Conservation (phyloP, 1,284 basidiomycete species). For the Melampsora larici-populina region DNA sequence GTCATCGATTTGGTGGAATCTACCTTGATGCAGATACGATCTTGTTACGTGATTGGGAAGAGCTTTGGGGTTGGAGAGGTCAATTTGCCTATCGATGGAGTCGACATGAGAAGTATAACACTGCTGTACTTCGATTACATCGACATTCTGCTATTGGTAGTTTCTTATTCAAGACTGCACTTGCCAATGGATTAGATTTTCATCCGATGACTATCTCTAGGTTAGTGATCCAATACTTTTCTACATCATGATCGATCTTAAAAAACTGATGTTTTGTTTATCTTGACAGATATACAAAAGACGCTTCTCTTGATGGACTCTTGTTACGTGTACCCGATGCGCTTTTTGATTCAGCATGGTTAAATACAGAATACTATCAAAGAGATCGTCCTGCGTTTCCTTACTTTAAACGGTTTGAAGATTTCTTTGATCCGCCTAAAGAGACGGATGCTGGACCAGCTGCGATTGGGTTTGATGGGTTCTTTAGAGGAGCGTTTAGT, state of each 20-base stretch:
- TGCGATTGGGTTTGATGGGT: conserved; percentile 74
- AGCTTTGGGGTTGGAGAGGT: conserved; percentile 80
- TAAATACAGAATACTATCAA: conserved; percentile 77
- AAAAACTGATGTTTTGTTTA: background rate
- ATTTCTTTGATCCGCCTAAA: conserved; percentile 67
- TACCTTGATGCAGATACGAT: conserved; percentile 84
- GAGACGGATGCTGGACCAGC: conserved; percentile 68
- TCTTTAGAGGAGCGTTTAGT: conserved; percentile 78
- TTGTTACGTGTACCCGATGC: conserved; percentile 76
- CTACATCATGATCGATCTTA: background rate
- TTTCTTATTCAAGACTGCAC: conserved; percentile 77
- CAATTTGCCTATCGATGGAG: conserved; percentile 85
- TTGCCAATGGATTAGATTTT: conserved; percentile 78
- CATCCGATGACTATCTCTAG: conserved; percentile 76
- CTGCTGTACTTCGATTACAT: conserved; percentile 77
- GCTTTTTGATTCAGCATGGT: conserved; percentile 80
- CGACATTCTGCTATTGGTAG: conserved; percentile 73
- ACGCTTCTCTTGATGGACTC: conserved; percentile 69
- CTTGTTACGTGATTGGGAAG: conserved; percentile 84
- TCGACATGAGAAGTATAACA: conserved; percentile 75
- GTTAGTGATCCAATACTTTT: conserved; percentile 2
- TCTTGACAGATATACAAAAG: conserved; percentile 64
- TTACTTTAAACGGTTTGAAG: conserved; percentile 63
- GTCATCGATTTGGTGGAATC: conserved; percentile 77
- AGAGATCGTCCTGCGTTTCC: conserved; percentile 77